These are phyloP conservation scores for Teunomyces gatunensis DNA, from an alignment of 805 yeast genomes.

Conservation along the genomic window DNA sequence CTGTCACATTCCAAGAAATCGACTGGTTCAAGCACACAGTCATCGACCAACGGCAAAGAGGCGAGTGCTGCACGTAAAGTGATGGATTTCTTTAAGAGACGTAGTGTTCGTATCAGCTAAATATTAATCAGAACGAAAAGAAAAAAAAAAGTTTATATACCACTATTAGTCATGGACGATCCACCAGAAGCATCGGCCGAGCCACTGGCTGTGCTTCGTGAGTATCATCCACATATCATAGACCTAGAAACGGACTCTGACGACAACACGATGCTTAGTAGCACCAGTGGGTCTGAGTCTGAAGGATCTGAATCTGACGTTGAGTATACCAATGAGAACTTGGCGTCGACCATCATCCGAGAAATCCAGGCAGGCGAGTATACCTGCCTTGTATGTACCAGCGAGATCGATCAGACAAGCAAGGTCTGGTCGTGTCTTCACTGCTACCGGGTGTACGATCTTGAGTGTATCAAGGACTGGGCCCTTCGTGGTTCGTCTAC, in stretches of 20 bases:
- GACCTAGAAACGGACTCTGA: slow-evolving; percentile 9
- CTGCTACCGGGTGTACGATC: slow-evolving; percentile 83
- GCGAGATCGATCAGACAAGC: slow-evolving; percentile 66
- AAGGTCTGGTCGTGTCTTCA: slow-evolving; percentile 74
- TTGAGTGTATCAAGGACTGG: slow-evolving; percentile 86
- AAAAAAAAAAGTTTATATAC: no score
- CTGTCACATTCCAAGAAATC: slow-evolving; percentile 29
- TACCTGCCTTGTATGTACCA: slow-evolving; percentile 84
- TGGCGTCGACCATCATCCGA: slow-evolving; percentile 43
- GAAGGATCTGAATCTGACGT: slow-evolving; percentile 10
- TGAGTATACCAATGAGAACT: slow-evolving; percentile 23
- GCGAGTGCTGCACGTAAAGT: slow-evolving; percentile 76
- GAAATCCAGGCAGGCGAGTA: slow-evolving; percentile 72
- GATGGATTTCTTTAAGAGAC: slow-evolving; percentile 74
- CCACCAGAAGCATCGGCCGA: slow-evolving; percentile 2
- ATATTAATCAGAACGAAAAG: background rate
- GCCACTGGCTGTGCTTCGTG: background rate
- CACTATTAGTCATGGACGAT: slow-evolving; percentile 3
- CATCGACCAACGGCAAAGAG: slow-evolving; percentile 43
- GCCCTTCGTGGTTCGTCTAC: slow-evolving; percentile 72
- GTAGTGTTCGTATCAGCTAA: slow-evolving; percentile 36
- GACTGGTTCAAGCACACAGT: slow-evolving; percentile 17
- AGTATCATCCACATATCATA: slow-evolving; percentile 10
- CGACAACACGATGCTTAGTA: background rate
- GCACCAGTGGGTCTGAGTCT: slow-evolving; percentile 9